phyloP scores from a whole-genome alignment of 1,284 basidiomycete genomes.

The Cryptococcus wingfieldii region DNA sequence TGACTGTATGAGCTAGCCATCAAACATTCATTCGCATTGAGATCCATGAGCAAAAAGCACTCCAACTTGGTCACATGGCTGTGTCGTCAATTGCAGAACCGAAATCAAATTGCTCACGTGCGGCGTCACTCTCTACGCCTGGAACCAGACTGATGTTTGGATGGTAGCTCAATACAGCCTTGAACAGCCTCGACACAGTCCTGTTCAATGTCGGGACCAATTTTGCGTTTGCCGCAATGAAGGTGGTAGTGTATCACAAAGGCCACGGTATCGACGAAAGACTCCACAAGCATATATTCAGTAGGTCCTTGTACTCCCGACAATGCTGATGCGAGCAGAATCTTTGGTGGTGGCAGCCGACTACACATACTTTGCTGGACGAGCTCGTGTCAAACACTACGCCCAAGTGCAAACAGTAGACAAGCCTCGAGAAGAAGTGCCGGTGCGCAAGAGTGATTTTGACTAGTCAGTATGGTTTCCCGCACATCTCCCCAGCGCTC shows the following conservation, averaged over 20 bases:
- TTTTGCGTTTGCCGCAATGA: conserved; percentile 79
- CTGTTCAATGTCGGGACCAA: conserved; percentile 82
- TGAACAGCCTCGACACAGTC: conserved; percentile 64
- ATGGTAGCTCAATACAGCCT: conserved; percentile 58
- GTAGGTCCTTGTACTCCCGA: conserved; percentile 37
- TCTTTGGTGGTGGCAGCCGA: conserved; percentile 27
- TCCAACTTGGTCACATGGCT: conserved; percentile 42
- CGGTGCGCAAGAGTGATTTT: background rate
- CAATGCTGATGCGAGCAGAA: conserved; percentile 10
- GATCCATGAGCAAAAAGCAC: conserved; percentile 31
- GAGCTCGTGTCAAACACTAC: conserved; percentile 36
- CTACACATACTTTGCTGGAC: conserved; percentile 41
- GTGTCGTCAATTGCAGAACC: conserved; percentile 47
- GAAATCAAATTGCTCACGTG: conserved; percentile 46
- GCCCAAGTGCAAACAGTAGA: conserved; percentile 48
- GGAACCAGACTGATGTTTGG: background rate
- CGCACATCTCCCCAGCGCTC: background rate
- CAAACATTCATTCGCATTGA: conserved; percentile 43
- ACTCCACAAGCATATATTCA: conserved; percentile 10
- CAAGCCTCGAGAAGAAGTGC: conserved; percentile 36
- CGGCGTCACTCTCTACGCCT: conserved; percentile 8
- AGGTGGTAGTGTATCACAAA: conserved; percentile 76
- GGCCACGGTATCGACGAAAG: conserved; percentile 51
- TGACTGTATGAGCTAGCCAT: conserved; percentile 23
- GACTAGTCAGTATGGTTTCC: background rate